phyloP scores from a whole-genome alignment of 2,329 filamentous ascomycete genomes.

The Epichloe gansuensis region DNA sequence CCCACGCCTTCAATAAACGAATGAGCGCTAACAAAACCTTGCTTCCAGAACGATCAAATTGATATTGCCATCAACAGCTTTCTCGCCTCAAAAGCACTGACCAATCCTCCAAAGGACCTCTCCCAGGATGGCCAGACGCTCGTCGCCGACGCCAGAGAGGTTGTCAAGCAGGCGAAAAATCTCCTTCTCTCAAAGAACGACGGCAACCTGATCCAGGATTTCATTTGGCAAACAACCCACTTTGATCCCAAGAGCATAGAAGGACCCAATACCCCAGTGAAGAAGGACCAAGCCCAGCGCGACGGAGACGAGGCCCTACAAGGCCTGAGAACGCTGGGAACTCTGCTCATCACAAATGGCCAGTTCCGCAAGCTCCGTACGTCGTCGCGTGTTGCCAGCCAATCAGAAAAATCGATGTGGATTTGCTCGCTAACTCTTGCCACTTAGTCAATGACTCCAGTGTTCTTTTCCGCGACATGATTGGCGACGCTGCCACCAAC shows the following conservation, averaged over 20 bases:
- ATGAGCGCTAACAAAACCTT: not conserved
- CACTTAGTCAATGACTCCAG: slow-evolving; percentile 59
- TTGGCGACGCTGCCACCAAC: slow-evolving; percentile 75
- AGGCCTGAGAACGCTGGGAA: slow-evolving; percentile 78
- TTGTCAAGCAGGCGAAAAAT: slow-evolving; percentile 74
- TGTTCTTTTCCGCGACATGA: slow-evolving; percentile 77
- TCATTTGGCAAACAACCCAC: slow-evolving; percentile 85
- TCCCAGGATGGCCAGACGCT: slow-evolving; percentile 74
- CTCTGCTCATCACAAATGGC: slow-evolving; percentile 84
- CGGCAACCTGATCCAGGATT: slow-evolving; percentile 87
- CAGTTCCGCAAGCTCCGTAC: slow-evolving; percentile 84
- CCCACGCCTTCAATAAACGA: too few relatives aligned
- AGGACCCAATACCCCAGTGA: slow-evolving; percentile 53
- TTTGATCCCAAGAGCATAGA: slow-evolving; percentile 52
- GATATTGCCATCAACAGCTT: slow-evolving; percentile 89
- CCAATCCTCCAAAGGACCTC: slow-evolving; percentile 61
- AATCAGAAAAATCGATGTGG: too few relatives aligned
- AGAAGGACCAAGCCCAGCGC: slow-evolving; percentile 66
- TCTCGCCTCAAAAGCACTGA: slow-evolving; percentile 57
- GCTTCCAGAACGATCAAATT: slow-evolving; percentile 73
- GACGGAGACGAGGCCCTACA: slow-evolving; percentile 76
- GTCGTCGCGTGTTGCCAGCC: slow-evolving; percentile 20
- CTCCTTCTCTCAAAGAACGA: slow-evolving; percentile 89
- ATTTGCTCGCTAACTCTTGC: not conserved
- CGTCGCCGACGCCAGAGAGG: slow-evolving; percentile 62